Percentiles rank a stretch among this genome's conserved stretches.
Conservation (phyloP, 2,329 filamentous ascomycete genomes). For the Chaetomiaceae sp. region DNA sequence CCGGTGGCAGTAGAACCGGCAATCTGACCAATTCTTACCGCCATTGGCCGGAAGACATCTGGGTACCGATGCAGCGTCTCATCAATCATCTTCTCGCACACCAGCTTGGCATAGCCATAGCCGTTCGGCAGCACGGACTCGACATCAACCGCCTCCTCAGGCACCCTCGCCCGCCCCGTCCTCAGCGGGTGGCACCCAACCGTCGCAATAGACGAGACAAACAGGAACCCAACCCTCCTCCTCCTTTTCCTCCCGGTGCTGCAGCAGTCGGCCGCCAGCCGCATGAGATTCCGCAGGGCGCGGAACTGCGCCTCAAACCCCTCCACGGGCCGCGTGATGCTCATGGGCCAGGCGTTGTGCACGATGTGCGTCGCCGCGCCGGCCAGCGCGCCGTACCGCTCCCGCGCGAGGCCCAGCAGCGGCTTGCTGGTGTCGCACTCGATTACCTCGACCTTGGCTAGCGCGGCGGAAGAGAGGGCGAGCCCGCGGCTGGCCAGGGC, state of each 20-base stretch:
- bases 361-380: conserved; percentile 41
- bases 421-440: conserved; percentile 37
- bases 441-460: conserved; percentile 35
- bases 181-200: conserved; percentile 25
- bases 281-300: conserved; percentile 41
- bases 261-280: conserved; percentile 28
- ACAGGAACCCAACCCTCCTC: conserved; percentile 34
- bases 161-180: conserved; percentile 29
- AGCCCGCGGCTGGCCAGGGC: conserved; percentile 20
- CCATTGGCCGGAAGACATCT: conserved; percentile 36
- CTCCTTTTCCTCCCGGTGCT: too few species aligned
- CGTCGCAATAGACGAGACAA: conserved; percentile 38
- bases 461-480: background rate
- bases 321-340: conserved; percentile 31
- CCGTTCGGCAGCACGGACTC: conserved; percentile 39
- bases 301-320: conserved; percentile 40
- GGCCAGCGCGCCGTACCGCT: conserved; percentile 34
- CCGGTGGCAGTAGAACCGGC: conserved; percentile 43
- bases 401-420: conserved; percentile 36
- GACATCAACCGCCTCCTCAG: conserved; percentile 36
- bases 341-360: conserved; percentile 50
- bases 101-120: conserved; percentile 47
- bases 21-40: conserved; percentile 45
- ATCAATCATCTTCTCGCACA: conserved; percentile 45
- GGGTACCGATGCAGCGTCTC: conserved; percentile 40